Evolutionary conservation across 768 basidiomycete genomes (phyloP).

Genomic region (Suillus ampliporus): DNA sequence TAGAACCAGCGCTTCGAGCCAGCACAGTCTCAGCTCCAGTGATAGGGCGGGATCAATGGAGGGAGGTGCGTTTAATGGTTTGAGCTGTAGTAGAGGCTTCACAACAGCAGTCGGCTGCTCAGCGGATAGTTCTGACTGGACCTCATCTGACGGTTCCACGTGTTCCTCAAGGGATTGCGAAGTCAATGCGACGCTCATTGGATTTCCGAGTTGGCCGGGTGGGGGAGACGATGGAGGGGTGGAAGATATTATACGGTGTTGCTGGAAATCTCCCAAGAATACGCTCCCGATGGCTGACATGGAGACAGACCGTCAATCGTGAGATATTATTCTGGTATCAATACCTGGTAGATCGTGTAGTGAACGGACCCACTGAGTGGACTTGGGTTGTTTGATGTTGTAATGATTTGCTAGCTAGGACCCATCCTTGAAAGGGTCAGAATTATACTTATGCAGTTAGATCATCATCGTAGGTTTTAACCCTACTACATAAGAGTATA

Average conservation of each 20-base stretch:
- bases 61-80: constrained; percentile 15
- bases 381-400: not conserved
- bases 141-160: constrained; percentile 20
- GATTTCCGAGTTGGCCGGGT: constrained; percentile 22
- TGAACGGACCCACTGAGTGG: not conserved
- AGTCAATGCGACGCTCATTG: constrained; percentile 23
- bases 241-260: constrained; percentile 65
- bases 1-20: constrained; percentile 78
- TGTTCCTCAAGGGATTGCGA: constrained; percentile 8
- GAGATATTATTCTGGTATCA: constrained; percentile 2
- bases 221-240: constrained; percentile 55
- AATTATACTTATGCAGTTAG: no score
- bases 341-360: not conserved
- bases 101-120: not conserved
- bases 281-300: constrained; percentile 76
- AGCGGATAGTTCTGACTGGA: constrained; percentile 26
- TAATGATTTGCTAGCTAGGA: not conserved
- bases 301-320: constrained; percentile 14
- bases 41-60: constrained; percentile 69
- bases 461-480: no score
- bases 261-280: constrained; percentile 79
- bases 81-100: constrained; percentile 10
- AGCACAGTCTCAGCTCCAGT: constrained; percentile 75
- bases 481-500: no score
- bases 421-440: no score